Conservation (phyloP, 371 early-diverging fungal species). For the Fennellomyces sp. region DNA sequence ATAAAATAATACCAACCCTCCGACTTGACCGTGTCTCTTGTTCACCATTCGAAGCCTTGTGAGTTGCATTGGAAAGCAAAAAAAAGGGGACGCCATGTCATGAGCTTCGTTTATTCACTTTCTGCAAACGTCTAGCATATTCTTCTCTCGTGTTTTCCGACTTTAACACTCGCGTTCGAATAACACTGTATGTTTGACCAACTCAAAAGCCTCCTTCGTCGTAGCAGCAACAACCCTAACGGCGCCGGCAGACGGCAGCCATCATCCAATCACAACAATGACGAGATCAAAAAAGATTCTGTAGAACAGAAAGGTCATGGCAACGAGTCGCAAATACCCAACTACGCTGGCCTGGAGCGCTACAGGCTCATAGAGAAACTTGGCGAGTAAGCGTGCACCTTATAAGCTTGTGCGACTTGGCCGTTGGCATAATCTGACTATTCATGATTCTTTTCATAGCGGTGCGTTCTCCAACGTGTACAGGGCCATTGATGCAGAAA, state of each 20-base stretch:
- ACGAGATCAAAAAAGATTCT: constrained; percentile 4
- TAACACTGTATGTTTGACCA: constrained; percentile 10
- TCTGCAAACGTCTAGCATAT: background rate
- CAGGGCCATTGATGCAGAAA: constrained; percentile 60
- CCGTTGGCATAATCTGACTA: constrained; percentile 1
- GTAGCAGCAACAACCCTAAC: constrained; percentile 11
- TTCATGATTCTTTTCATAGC: constrained; percentile 29
- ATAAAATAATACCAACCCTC: too few species aligned
- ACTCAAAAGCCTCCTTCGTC: constrained; percentile 16
- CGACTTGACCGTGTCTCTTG: too few species aligned
- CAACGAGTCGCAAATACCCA: constrained; percentile 3
- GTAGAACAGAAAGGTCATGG: background rate
- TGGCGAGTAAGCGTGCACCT: constrained; percentile 57
- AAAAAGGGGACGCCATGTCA: too few species aligned
- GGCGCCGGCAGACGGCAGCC: background rate
- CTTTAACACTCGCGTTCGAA: background rate
- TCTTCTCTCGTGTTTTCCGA: too few species aligned
- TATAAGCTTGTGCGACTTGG: background rate
- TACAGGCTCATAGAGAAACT: constrained; percentile 52
- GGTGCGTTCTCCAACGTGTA: constrained; percentile 84
- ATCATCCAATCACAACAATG: constrained; percentile 7
- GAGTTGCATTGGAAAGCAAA: too few species aligned
- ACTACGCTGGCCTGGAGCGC: constrained; percentile 30
- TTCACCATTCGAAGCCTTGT: too few species aligned
- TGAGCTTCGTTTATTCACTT: too few species aligned